Base-by-base conservation (phyloP, 2,329 filamentous ascomycete genomes). In the Microthyrium microscopicum region DNA sequence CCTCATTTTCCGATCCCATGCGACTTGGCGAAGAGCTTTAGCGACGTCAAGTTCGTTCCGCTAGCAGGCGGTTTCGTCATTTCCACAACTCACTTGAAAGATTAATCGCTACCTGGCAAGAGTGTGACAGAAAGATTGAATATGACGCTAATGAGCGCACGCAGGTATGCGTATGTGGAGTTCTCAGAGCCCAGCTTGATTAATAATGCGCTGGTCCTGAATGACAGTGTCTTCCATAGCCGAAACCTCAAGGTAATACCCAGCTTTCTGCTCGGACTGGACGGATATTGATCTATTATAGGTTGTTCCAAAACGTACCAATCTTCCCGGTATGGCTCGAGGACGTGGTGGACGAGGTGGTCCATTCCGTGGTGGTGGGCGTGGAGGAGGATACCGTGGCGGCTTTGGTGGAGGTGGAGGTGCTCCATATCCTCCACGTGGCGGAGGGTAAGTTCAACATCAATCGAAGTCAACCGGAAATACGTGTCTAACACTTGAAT, bases 141-240 rank as follows among this genome's bases (percentile, higher is more conserved):
- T 20, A 61, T 58, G 56, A 57, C 58, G 54, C 55, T 57, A 58
- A 57, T 56, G 13, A 48, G 45, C 34, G 54, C 54, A 53, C 57
- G 55, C 58, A 94, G 85, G 43, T 98, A 98, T 61, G 89, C 89
- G 51, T 98, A 98, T 60, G 89, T 98, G 48, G 89, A 98, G 60
- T 98, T 98, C 53, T 78, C 82, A 39, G 89, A 95, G 60, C 84
- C 89, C 31, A 85, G 73, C 57, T 67, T 94, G 40, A 87, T 98
- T 41, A 83, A 82, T 30, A 82, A 92, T 55, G 89, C 89, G 18
- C 69, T 98, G 40, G 84, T 95, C 26, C 66, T 98, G 37, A 95
- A 98, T 55, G 89, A 98, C 60, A 94, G 84, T 56, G 68, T 91
- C 37, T 93, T 98, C 61, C 84, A 89, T 49, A 85, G 83, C 41